Percentiles rank a stretch among this genome's conserved stretches.
These are phyloP conservation scores for Coemansia erecta DNA, from an alignment of 192 early-diverging fungal genomes.

Conservation along the genomic window DNA sequence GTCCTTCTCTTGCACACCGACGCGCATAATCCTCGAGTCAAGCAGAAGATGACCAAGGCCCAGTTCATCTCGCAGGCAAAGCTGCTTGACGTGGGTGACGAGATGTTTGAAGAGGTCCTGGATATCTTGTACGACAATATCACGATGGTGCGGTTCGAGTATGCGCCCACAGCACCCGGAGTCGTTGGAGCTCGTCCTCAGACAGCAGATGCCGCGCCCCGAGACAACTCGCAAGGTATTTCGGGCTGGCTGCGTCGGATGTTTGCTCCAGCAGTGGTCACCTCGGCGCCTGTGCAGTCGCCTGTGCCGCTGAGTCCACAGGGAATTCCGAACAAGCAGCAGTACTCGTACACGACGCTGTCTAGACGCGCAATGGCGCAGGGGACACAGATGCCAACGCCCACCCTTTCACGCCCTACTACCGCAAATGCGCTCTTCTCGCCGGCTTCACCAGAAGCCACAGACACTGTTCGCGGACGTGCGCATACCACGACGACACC, in stretches of 20 bases:
- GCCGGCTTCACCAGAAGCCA: slow-evolving; percentile 2
- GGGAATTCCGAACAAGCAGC: slow-evolving; percentile 41
- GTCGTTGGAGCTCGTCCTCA: background rate
- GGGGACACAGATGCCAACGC: slow-evolving; percentile 6
- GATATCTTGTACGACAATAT: slow-evolving; percentile 62
- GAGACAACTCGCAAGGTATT: slow-evolving; percentile 30
- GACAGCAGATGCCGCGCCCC: slow-evolving; percentile 2
- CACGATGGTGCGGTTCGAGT: slow-evolving; percentile 51
- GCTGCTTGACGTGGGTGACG: slow-evolving; percentile 64
- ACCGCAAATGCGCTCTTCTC: slow-evolving; percentile 28
- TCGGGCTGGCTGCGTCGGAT: slow-evolving; percentile 44
- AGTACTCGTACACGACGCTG: slow-evolving; percentile 44
- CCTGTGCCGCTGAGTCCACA: slow-evolving; percentile 26
- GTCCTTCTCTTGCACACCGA: slow-evolving; percentile 83
- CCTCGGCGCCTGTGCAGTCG: slow-evolving; percentile 14
- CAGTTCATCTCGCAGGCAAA: slow-evolving; percentile 72
- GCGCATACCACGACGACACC: slow-evolving; percentile 18
- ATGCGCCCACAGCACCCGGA: slow-evolving; percentile 18
- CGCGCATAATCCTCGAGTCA: slow-evolving; percentile 78
- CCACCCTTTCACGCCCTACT: slow-evolving; percentile 18
- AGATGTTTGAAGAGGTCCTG: slow-evolving; percentile 67
- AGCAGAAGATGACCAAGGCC: slow-evolving; percentile 78
- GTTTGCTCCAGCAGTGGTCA: slow-evolving; percentile 30
- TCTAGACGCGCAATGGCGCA: slow-evolving; percentile 12
- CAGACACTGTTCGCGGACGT: slow-evolving; percentile 12